Evolutionary conservation across 2,329 filamentous ascomycete genomes (phyloP).

Genomic region (Shiraia sp.): DNA sequence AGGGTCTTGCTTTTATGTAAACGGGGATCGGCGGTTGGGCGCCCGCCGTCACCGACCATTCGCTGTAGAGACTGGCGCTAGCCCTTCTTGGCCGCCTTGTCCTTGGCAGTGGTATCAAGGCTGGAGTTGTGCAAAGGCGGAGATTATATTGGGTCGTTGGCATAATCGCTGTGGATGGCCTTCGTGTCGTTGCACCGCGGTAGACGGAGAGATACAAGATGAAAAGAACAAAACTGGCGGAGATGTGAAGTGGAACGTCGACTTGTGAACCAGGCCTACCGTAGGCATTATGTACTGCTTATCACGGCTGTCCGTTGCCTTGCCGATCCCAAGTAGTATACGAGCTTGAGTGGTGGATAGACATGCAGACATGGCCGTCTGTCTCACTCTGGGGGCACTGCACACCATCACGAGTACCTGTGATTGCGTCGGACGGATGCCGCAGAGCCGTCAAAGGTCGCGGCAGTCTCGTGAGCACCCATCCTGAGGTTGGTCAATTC

Average conservation of each 20-base stretch:
- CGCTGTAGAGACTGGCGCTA: slow-evolving; percentile 21
- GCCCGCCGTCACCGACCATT: slow-evolving; percentile 19
- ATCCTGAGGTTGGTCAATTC: slow-evolving; percentile 19
- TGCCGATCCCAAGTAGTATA: no score
- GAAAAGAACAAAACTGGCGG: no score
- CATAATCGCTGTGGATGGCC: no score
- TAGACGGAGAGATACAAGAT: no score
- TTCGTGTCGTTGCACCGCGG: slow-evolving; percentile 24
- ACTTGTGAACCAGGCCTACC: background rate
- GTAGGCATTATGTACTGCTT: no score
- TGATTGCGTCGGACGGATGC: slow-evolving; percentile 4
- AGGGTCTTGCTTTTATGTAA: slow-evolving; percentile 29
- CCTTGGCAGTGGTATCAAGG: slow-evolving; percentile 24
- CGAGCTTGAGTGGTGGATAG: no score
- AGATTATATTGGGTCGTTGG: slow-evolving; percentile 13
- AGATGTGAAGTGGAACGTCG: slow-evolving; percentile 4
- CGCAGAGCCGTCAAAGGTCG: slow-evolving; percentile 14
- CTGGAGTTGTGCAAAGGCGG: slow-evolving; percentile 35
- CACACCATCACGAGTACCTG: no score
- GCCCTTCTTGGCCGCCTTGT: slow-evolving; percentile 27
- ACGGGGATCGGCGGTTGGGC: slow-evolving; percentile 35
- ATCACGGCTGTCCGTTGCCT: no score
- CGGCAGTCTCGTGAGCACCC: slow-evolving; percentile 24
- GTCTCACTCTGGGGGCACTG: no score
- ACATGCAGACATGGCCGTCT: no score